Percentiles rank a stretch among this genome's conserved stretches.
Evolutionary conservation across 1,284 basidiomycete species (phyloP).

Genomic region (Coniferiporia sulphurascens): DNA sequence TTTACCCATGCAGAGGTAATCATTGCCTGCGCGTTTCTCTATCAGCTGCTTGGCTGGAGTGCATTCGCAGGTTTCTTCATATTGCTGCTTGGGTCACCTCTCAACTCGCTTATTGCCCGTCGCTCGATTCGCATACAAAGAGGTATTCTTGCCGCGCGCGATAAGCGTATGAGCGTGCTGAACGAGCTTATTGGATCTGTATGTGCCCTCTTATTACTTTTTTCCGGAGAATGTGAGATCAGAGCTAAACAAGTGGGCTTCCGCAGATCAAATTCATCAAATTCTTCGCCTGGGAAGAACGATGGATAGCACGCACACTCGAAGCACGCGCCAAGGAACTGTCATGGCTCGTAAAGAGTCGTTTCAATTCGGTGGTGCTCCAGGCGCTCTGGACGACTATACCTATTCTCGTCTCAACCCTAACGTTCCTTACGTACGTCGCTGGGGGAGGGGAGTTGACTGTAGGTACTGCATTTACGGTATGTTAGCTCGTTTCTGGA

Average conservation of each 20-base stretch:
- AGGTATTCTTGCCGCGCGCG: slow-evolving; percentile 66
- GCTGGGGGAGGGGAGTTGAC: slow-evolving; percentile 60
- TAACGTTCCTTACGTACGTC: slow-evolving; percentile 63
- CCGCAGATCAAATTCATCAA: slow-evolving; percentile 76
- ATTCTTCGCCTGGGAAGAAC: slow-evolving; percentile 80
- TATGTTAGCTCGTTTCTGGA: slow-evolving; percentile 27
- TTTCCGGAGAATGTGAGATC: background rate
- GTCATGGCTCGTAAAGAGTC: slow-evolving; percentile 66
- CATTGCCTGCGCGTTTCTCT: slow-evolving; percentile 73
- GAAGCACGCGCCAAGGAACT: slow-evolving; percentile 59
- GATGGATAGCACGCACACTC: slow-evolving; percentile 61
- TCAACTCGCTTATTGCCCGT: slow-evolving; percentile 62
- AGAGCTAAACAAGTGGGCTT: background rate
- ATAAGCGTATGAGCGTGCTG: slow-evolving; percentile 81
- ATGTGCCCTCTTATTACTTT: slow-evolving; percentile 20
- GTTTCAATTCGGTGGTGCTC: slow-evolving; percentile 62
- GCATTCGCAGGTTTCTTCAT: slow-evolving; percentile 84
- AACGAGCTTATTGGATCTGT: slow-evolving; percentile 81
- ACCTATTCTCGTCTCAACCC: slow-evolving; percentile 64
- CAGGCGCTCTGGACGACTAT: slow-evolving; percentile 57
- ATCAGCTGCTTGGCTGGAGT: slow-evolving; percentile 75
- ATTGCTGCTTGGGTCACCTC: slow-evolving; percentile 65
- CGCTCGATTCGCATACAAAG: slow-evolving; percentile 70
- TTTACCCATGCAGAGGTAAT: slow-evolving; percentile 83
- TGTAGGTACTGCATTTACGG: slow-evolving; percentile 67